Conservation (phyloP, 2,329 filamentous ascomycete genomes). For the Cordyceps cateniannulata region DNA sequence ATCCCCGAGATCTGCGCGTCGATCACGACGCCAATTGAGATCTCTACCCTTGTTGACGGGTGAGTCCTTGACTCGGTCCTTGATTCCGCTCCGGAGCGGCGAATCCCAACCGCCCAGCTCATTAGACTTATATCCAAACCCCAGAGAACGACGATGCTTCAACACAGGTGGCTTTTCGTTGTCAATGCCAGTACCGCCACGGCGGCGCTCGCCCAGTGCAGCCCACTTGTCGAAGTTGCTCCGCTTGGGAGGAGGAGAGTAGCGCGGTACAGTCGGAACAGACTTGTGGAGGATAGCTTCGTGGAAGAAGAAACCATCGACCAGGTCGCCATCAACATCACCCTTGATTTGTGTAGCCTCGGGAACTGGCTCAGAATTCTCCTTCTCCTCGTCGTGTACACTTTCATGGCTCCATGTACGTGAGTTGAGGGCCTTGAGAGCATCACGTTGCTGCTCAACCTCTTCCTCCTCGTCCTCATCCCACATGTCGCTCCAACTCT, state of each 20-base stretch:
- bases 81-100: slow-evolving; percentile 29
- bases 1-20: slow-evolving; percentile 63
- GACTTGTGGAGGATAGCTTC: slow-evolving; percentile 44
- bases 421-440: slow-evolving; percentile 61
- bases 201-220: slow-evolving; percentile 75
- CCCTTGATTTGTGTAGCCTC: slow-evolving; percentile 31
- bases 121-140: slow-evolving; percentile 42
- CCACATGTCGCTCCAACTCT: slow-evolving; percentile 99
- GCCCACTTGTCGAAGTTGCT: slow-evolving; percentile 75
- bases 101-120: slow-evolving; percentile 43
- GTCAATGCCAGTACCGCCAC: slow-evolving; percentile 53
- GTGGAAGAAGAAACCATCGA: slow-evolving; percentile 69
- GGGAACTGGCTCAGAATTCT: slow-evolving; percentile 16
- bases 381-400: slow-evolving; percentile 31
- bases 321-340: slow-evolving; percentile 57
- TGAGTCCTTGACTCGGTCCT: slow-evolving; percentile 46
- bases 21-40: slow-evolving; percentile 57
- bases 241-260: slow-evolving; percentile 63
- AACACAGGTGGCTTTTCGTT: slow-evolving; percentile 43
- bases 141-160: slow-evolving; percentile 43
- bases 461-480: slow-evolving; percentile 72
- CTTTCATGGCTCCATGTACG: slow-evolving; percentile 76
- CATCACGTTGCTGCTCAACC: slow-evolving; percentile 44
- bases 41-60: slow-evolving; percentile 54
- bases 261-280: slow-evolving; percentile 37